These are phyloP conservation scores for Mycena alexandri DNA, from an alignment of 768 basidiomycete species.

Conservation along the genomic window DNA sequence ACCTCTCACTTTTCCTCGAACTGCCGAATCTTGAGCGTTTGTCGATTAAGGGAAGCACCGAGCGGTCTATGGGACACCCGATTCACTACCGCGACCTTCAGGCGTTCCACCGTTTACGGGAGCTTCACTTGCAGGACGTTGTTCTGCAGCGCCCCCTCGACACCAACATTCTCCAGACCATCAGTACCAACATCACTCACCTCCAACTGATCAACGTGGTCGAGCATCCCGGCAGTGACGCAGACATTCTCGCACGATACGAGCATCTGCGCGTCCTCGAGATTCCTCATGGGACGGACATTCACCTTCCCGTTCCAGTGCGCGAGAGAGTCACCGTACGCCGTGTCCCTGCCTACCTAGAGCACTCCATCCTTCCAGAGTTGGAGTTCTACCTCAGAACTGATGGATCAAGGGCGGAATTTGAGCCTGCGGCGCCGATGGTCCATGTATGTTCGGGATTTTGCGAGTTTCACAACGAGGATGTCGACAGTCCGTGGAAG, in stretches of 20 bases:
- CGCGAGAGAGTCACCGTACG: neutral
- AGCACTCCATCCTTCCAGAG: no score
- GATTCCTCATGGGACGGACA: neutral
- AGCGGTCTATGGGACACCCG: neutral
- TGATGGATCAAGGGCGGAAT: no score
- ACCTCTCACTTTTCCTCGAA: neutral
- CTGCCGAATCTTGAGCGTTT: neutral
- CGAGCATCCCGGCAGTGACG: neutral
- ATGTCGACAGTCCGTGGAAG: no score
- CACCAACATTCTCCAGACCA: neutral
- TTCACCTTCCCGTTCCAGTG: neutral
- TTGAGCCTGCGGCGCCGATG: no score
- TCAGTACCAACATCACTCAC: constrained; percentile 1
- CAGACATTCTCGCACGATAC: neutral
- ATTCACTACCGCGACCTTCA: no score
- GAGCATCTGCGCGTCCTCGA: neutral
- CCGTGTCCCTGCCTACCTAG: neutral
- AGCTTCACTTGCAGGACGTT: neutral
- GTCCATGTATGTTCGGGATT: no score
- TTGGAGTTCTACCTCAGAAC: no score
- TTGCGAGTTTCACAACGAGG: no score
- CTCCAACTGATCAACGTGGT: neutral
- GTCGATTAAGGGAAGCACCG: neutral
- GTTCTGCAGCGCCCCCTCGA: neutral
- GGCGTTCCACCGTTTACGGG: neutral